phyloP scores from a whole-genome alignment of 495 filamentous ascomycete genomes.

The Thozetella sp. region DNA sequence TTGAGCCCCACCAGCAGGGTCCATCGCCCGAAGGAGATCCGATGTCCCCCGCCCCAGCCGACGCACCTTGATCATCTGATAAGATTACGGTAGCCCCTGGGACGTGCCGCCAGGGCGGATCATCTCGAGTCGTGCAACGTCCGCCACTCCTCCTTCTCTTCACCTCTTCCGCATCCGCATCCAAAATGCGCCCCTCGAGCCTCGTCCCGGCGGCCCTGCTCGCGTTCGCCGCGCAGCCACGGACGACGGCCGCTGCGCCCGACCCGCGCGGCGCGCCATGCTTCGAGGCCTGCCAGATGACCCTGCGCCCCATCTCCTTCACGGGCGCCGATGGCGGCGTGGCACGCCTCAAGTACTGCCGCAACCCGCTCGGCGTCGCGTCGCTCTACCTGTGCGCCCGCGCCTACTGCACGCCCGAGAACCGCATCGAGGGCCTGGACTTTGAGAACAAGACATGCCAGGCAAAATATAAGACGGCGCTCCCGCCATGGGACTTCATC shows the following conservation, averaged over 20 bases:
- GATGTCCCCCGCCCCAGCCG: too few relatives aligned
- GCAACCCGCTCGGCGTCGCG: neutral
- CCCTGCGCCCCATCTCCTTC: neutral
- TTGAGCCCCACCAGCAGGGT: too few relatives aligned
- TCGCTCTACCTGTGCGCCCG: slow-evolving; percentile 14
- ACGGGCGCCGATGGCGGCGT: neutral
- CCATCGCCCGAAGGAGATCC: too few relatives aligned
- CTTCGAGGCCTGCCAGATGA: neutral
- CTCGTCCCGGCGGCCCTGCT: neutral
- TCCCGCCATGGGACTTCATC: slow-evolving; percentile 31
- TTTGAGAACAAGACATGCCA: slow-evolving; percentile 26
- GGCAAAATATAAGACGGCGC: slow-evolving; percentile 25
- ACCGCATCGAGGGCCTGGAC: slow-evolving; percentile 25
- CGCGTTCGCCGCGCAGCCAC: neutral
- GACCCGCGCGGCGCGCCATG: neutral
- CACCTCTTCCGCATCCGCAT: neutral
- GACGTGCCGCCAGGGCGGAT: neutral
- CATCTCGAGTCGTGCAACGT: too few relatives aligned
- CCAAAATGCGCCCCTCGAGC: neutral
- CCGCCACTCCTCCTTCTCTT: neutral
- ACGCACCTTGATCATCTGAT: slow-evolving; percentile 12
- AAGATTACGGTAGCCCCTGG: slow-evolving; percentile 6
- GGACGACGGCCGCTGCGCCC: neutral
- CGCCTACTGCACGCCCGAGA: slow-evolving; percentile 30
- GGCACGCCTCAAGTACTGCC: neutral